Evolutionary conservation across 345 rosid genomes (phyloP), one percentile per base, ranked within the genome.

Genomic region (Streptanthus diversifolius): DNA sequence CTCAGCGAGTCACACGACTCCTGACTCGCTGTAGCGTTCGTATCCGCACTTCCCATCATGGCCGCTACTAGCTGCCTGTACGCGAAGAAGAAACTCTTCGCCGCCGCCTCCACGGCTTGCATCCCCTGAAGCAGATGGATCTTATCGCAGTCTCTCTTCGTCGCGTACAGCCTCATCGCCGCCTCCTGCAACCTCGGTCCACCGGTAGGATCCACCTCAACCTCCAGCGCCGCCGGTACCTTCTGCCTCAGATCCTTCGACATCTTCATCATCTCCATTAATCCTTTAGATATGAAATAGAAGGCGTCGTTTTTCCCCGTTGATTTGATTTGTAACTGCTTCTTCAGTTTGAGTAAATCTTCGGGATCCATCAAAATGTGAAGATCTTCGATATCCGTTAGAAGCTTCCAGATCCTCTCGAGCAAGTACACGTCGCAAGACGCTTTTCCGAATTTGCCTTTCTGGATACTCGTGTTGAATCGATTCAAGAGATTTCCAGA

Each of bases 141-240:
- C 83, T 85, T 83, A 68, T 78, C 83, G 6, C 41, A 66, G 17
- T 87, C 92, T 25, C 15, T 62, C 72, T 84, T 86, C 73, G 63
- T 87, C 14, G 82, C 10, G 85, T 88, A 95, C 32, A 95, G 53
- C 71, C 70, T 82, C 97, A 95, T 95, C 33, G 99, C 98, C 52
- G 98, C 93, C 41, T 92, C 97, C 39, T 92, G 97, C 10, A 95
- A 66, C 75, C 90, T 85, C 33, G 99, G 96, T 56, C 97, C 99
- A 7, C 99, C 99, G n/a, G 66, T 85, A 0, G 99, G 99, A 66
- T 95, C 99, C 37, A 84, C 99, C 84, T 86, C 96, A 30, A 88
- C 99, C 2, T 70, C 92, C 4, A 92, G 53, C 9, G 92, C 80
- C 44, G 6, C 70, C 48, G 99, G 99, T 0, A 95, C 93, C 37